Evolutionary conservation across 2,329 filamentous ascomycete species (phyloP), one percentile per base, ranked within the genome.

Genomic region (Botrytis cinerea): DNA sequence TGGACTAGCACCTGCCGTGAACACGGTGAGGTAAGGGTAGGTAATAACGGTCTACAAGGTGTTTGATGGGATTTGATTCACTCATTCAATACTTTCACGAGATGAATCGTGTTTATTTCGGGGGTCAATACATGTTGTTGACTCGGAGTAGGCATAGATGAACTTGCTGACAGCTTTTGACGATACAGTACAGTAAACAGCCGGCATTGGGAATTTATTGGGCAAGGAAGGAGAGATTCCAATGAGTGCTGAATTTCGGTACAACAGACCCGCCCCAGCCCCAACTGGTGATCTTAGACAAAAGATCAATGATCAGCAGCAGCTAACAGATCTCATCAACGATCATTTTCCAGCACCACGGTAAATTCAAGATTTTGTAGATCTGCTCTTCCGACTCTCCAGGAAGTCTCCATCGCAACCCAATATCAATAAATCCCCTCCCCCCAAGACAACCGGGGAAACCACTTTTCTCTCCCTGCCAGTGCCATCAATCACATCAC

Each of bases 341-440:
- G 64, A 68, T 54, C 22, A 54, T 43, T 38, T 48, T 28, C 43
- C 28, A 66, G 62, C 62, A 45, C 62, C 43, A 35, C 46, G 51
- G 35, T 22, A 54, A 46, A 54, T 40, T 68, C 64, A 68, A 18
- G 64, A 68, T 40, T 54, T 5, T 54, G 64, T 54, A 38, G 64
- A 68, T 68, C 64, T 28, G 38, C 32, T 25, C 35, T 25, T 35
- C 16, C n/a, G 25, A 28, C 40, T 45, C 61, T 51, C 45, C 32
- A 46, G 22, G 14, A 67, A 61, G 9, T 28, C 32, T 25, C 32
- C 63, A n/a, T 40, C 45, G 25, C 63, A 54, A 67, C 32, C 32
- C 46, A 68, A 68, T 54, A 68, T 68, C 46, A 68, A 68, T 68
- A 68, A 54, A 68, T 51, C 7, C 8, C 32, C 63, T 46, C 43